phyloP scores from a whole-genome alignment of 73 alveolate species.

The Chromera velia region DNA sequence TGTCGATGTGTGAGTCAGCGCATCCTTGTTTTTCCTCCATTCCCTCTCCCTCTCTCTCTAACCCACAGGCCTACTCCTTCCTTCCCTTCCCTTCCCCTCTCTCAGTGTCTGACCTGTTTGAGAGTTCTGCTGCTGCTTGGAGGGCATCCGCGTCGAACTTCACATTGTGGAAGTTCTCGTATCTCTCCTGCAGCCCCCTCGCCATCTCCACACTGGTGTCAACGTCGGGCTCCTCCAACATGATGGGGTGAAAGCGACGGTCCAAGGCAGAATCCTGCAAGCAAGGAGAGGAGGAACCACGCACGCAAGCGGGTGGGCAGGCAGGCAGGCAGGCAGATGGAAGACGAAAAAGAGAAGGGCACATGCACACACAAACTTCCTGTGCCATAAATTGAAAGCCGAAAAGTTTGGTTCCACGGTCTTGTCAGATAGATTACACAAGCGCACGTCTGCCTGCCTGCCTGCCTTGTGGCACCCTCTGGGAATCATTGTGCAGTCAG shows the following conservation, averaged over 20 bases:
- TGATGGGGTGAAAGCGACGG: conserved; percentile 43
- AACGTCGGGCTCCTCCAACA: conserved; percentile 31
- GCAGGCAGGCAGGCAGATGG: background rate
- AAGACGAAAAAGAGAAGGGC: background rate
- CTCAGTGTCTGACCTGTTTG: background rate
- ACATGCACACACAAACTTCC: background rate
- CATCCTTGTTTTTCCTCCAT: too few species aligned
- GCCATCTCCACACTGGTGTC: conserved; percentile 30
- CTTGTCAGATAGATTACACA: too few species aligned
- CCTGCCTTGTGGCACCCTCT: too few species aligned
- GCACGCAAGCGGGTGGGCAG: too few species aligned
- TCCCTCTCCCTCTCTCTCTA: too few species aligned
- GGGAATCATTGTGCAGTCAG: too few species aligned
- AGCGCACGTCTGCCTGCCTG: too few species aligned
- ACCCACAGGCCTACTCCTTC: too few species aligned
- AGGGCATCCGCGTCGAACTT: background rate
- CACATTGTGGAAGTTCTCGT: conserved; percentile 7
- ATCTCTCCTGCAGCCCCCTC: conserved; percentile 25
- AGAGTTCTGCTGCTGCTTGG: background rate
- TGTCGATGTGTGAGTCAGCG: too few species aligned
- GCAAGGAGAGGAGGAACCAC: too few species aligned
- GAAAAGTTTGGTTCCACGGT: too few species aligned
- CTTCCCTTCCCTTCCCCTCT: too few species aligned
- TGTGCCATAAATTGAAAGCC: background rate
- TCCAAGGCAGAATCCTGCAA: conserved; percentile 17